Conservation (phyloP, 1,139 yeast genomes). For the Pichia sp. region DNA sequence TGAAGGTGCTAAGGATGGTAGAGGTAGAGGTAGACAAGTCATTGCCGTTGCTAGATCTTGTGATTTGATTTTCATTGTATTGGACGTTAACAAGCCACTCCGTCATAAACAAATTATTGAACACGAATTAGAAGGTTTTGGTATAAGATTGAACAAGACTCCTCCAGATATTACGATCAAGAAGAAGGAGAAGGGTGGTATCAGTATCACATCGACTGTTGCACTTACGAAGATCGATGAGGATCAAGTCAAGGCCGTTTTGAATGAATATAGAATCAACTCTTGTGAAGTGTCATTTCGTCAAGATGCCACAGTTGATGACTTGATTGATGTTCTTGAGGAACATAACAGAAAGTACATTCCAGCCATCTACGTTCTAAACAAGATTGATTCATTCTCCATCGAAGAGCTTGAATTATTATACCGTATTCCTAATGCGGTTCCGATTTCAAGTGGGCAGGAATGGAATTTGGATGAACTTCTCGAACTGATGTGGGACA, state of each 20-base stretch:
- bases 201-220: slow-evolving; percentile 86
- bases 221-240: slow-evolving; percentile 86
- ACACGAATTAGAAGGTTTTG: slow-evolving; percentile 93
- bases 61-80: slow-evolving; percentile 81
- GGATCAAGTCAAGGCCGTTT: slow-evolving; percentile 92
- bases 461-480: slow-evolving; percentile 97
- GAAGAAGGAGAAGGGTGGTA: slow-evolving; percentile 93
- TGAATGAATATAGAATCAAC: slow-evolving; percentile 89
- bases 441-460: slow-evolving; percentile 90
- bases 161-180: slow-evolving; percentile 91
- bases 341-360: slow-evolving; percentile 85
- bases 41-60: slow-evolving; percentile 98
- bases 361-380: slow-evolving; percentile 89
- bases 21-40: slow-evolving; percentile 98
- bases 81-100: slow-evolving; percentile 94
- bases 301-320: slow-evolving; percentile 97
- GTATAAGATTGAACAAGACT: slow-evolving; percentile 82
- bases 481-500: slow-evolving; percentile 91
- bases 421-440: slow-evolving; percentile 91
- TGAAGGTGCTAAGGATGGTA: slow-evolving; percentile 98
- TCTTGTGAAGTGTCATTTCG: slow-evolving; percentile 97
- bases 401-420: slow-evolving; percentile 86
- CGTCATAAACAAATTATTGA: slow-evolving; percentile 92
- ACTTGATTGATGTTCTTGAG: slow-evolving; percentile 88
- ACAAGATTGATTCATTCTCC: slow-evolving; percentile 92